Evolutionary conservation across 2,329 filamentous ascomycete species (phyloP), one percentile per base, ranked within the genome.

Genomic region (Dissoconium aciculare): DNA sequence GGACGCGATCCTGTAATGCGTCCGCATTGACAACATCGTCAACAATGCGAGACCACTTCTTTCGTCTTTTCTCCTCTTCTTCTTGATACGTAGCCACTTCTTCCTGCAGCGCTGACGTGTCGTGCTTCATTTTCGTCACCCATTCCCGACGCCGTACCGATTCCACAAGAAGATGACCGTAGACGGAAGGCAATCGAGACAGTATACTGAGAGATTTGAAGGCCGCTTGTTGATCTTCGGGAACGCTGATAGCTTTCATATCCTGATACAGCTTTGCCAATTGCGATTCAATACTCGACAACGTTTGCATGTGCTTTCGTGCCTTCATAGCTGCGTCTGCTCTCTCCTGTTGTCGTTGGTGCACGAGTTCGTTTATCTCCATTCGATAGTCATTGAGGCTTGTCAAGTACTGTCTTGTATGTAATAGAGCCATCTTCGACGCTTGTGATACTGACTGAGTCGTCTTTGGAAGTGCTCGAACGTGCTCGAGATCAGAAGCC

Each of bases 81-180:
- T 94, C 85, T 48, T 89, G 82, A 40, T 91, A 87, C 1, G 81
- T 63, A 2, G 84, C 82, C 68, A 95, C 82, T 50, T 95, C 87
- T 52, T 95, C 91, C 15, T 84, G 83, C 15, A 98, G 60, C 0
- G 78, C 82, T 2, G 80, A 75, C 1, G 87, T 89, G 47, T 95
- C 89, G 2, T 71, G 69, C 50, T 78, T 82, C 54, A 95, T 78
- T 56, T 92, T 93, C 31, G 92, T 82, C 9, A 71, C 73, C 85
- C 89, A 98, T 56, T 94, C 85, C 17, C 75, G 75, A 13, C 89
- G 75, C 34, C 81, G 72, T 24, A 94, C 72, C 11, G 83, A 78
- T 56, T 98, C 89, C 3, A 82, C 71, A 12, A 92, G 62, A 35
- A 93, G 79, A 2, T 84, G 85, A 0, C 85, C 85, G 52, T 95